A percentile compares a stretch with the other conserved stretches of the same genome.
phyloP scores from a whole-genome alignment of 2,329 filamentous ascomycete species.

The Mycosphaerella sp. region DNA sequence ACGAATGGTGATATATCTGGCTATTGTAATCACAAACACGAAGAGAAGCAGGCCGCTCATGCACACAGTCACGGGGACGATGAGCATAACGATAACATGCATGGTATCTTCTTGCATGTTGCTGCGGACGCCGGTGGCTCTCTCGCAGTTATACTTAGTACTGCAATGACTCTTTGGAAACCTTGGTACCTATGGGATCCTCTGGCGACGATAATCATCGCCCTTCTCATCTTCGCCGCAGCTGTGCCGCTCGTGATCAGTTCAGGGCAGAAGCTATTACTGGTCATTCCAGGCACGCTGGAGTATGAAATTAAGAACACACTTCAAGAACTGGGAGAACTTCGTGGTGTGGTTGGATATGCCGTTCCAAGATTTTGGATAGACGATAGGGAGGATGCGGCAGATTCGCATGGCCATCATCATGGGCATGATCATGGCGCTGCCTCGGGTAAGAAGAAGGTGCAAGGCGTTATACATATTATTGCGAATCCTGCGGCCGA shows the following conservation, averaged over 20 bases:
- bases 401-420: conserved; percentile 42
- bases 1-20: conserved; percentile 15
- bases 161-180: conserved; percentile 75
- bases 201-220: conserved; percentile 87
- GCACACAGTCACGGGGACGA: conserved; percentile 19
- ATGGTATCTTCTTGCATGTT: conserved; percentile 93
- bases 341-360: conserved; percentile 81
- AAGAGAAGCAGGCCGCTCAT: conserved; percentile 12
- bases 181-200: conserved; percentile 95
- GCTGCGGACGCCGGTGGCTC: conserved; percentile 92
- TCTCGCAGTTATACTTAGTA: conserved; percentile 88
- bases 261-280: conserved; percentile 72
- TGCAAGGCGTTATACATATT: conserved; percentile 82
- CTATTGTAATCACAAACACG: conserved; percentile 12
- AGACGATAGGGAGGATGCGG: conserved; percentile 55
- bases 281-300: conserved; percentile 75
- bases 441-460: conserved; percentile 35
- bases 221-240: conserved; percentile 85
- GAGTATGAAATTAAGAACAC: conserved; percentile 87
- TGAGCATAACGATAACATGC: conserved; percentile 90
- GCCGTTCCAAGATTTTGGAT: conserved; percentile 88
- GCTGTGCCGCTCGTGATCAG: conserved; percentile 81
- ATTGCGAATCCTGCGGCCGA: conserved; percentile 66
- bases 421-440: conserved; percentile 13
- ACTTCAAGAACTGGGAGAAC: conserved; percentile 71